These are phyloP conservation scores for Fraxinus americana DNA, from an alignment of 257 asterid genomes.

Conservation along the genomic window DNA sequence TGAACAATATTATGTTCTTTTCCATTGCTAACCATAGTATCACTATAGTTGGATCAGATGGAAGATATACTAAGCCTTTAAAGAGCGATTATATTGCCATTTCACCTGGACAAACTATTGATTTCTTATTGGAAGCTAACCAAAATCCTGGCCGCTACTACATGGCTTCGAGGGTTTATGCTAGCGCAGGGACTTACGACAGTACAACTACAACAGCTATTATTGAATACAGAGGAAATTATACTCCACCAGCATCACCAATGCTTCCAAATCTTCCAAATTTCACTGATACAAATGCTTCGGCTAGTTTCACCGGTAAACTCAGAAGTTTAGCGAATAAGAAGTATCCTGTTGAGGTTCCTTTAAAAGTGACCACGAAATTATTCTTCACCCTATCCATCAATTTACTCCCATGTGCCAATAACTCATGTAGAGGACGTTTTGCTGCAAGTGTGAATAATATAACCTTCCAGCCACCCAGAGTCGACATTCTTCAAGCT, in stretches of 20 bases:
- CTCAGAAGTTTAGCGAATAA: constrained; percentile 42
- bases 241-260: constrained; percentile 40
- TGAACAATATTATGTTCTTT: constrained; percentile 65
- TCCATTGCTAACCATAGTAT: constrained; percentile 49
- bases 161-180: constrained; percentile 55
- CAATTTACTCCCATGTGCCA: constrained; percentile 13
- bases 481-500: constrained; percentile 34
- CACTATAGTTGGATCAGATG: constrained; percentile 63
- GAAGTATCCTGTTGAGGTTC: constrained; percentile 25
- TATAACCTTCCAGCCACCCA: constrained; percentile 24
- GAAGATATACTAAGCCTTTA: constrained; percentile 48
- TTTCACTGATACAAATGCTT: constrained; percentile 38
- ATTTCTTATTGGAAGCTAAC: constrained; percentile 48
- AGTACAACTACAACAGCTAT: constrained; percentile 48
- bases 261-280: constrained; percentile 38
- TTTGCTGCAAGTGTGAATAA: constrained; percentile 36
- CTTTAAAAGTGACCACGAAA: constrained; percentile 6
- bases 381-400: constrained; percentile 24
- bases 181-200: constrained; percentile 8
- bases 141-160: constrained; percentile 53
- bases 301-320: constrained; percentile 41
- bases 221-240: constrained; percentile 36
- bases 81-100: constrained; percentile 44
- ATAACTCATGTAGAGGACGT: constrained; percentile 23
- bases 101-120: constrained; percentile 65